Evolutionary conservation across 139 green algal species (phyloP).

Genomic region (Chlamydomonas eustigma): DNA sequence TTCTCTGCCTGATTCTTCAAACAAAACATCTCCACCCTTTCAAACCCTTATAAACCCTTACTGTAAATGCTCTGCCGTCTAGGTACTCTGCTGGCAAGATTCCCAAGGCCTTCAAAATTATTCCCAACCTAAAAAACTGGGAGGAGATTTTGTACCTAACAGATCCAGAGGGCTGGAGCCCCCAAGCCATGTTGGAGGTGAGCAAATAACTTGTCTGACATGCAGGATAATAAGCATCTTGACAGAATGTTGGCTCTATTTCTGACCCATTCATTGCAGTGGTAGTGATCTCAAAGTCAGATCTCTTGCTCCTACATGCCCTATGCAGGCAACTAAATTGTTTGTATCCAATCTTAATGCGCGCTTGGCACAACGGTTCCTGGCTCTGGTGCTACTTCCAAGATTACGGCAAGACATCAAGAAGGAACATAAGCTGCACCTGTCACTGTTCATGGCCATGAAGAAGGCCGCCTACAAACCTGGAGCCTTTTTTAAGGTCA

Average conservation of each 20-base stretch:
- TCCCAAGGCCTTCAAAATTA: conserved; percentile 99
- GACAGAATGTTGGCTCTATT: no score
- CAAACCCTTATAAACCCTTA: no score
- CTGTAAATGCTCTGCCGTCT: background rate
- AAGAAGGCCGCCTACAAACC: conserved; percentile 96
- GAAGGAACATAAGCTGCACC: conserved; percentile 85
- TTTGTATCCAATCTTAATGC: conserved; percentile 97
- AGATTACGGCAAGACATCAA: conserved; percentile 83
- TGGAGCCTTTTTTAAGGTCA: conserved; percentile 93
- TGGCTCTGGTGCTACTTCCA: conserved; percentile 92
- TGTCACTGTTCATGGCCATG: conserved; percentile 93
- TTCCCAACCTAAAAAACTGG: conserved; percentile 94
- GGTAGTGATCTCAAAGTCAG: no score
- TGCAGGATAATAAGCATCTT: no score
- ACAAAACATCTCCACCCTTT: no score
- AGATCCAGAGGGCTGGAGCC: conserved; percentile 78
- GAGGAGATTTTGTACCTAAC: conserved; percentile 96
- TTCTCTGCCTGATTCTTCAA: no score
- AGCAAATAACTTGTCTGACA: no score
- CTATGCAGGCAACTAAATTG: conserved; percentile 82
- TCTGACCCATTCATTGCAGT: no score
- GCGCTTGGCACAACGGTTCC: conserved; percentile 78
- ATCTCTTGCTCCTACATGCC: background rate
- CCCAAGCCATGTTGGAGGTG: conserved; percentile 79
- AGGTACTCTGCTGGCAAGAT: conserved; percentile 81